phyloP scores from a whole-genome alignment of 257 asterid genomes.

The Rubia yunnanensis region DNA sequence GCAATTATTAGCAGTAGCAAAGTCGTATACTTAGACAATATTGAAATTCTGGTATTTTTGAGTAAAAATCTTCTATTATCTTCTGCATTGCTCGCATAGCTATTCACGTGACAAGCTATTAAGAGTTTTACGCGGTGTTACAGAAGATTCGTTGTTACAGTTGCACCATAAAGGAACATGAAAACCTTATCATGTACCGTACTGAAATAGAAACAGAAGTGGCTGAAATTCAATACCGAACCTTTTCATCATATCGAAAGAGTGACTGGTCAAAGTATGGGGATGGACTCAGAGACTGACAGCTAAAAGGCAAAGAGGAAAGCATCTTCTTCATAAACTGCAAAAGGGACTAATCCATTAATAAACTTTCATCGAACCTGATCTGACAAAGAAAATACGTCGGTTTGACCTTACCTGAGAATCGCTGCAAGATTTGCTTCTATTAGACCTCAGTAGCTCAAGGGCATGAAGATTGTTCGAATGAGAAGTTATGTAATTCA shows the following conservation, averaged over 20 bases:
- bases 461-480: constrained; percentile 80
- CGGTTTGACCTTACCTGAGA: constrained; percentile 43
- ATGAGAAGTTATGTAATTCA: constrained; percentile 74
- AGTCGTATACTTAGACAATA: background rate
- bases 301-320: constrained; percentile 57
- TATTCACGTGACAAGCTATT: no score
- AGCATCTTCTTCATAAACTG: constrained; percentile 92
- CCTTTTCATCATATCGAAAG: constrained; percentile 95
- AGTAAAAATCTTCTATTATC: no score
- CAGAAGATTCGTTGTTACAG: no score
- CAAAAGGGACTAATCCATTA: constrained; percentile 16
- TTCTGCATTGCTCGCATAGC: no score
- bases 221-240: constrained; percentile 20
- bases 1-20: constrained; percentile 20
- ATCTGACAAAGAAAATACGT: background rate
- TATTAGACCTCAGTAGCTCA: constrained; percentile 64
- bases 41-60: no score
- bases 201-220: background rate
- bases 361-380: background rate
- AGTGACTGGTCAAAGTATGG: constrained; percentile 93
- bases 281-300: constrained; percentile 97
- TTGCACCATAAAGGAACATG: no score
- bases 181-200: no score
- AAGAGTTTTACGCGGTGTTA: no score
- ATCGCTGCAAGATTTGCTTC: constrained; percentile 59